A percentile compares a stretch with the other conserved stretches of the same genome.
These are phyloP conservation scores for Hypoxylon lienhwacheense DNA, from an alignment of 495 filamentous ascomycete species.

Conservation along the genomic window DNA sequence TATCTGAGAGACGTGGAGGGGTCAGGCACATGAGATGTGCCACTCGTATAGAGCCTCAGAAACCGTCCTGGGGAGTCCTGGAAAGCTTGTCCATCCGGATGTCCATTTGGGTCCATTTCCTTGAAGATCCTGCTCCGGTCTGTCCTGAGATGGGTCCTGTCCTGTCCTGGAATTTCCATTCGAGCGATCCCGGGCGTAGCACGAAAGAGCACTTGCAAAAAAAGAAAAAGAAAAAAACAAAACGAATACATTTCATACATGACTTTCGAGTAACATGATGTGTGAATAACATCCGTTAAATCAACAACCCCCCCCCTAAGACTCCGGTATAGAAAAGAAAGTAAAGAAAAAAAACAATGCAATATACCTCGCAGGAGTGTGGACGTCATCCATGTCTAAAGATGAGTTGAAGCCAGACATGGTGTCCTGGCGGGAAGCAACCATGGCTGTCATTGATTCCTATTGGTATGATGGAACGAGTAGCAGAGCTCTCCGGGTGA, in stretches of 20 bases:
- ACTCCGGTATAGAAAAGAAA: constrained; percentile 38
- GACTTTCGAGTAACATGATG: constrained; percentile 26
- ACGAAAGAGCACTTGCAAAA: constrained; percentile 36
- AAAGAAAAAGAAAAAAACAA: constrained; percentile 10
- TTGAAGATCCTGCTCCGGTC: constrained; percentile 22
- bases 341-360: constrained; percentile 39
- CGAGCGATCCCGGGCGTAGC: constrained; percentile 20
- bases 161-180: constrained; percentile 28
- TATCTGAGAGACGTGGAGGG: constrained; percentile 34
- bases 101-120: constrained; percentile 34
- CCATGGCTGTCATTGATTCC: constrained; percentile 48
- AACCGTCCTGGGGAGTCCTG: constrained; percentile 7
- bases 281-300: background rate
- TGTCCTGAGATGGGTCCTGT: constrained; percentile 22
- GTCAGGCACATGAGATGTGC: constrained; percentile 11
- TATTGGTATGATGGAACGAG: constrained; percentile 28
- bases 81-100: constrained; percentile 14
- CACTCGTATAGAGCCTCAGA: constrained; percentile 25
- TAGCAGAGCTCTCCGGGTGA: constrained; percentile 31
- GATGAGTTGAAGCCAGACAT: constrained; percentile 53
- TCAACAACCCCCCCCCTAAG: constrained; percentile 26
- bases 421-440: constrained; percentile 47
- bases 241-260: constrained; percentile 36
- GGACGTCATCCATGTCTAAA: constrained; percentile 55
- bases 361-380: constrained; percentile 57